A percentile compares a stretch with the other conserved stretches of the same genome.
Evolutionary conservation across 768 basidiomycete genomes (phyloP).

Genomic region (Suillus brevipes): DNA sequence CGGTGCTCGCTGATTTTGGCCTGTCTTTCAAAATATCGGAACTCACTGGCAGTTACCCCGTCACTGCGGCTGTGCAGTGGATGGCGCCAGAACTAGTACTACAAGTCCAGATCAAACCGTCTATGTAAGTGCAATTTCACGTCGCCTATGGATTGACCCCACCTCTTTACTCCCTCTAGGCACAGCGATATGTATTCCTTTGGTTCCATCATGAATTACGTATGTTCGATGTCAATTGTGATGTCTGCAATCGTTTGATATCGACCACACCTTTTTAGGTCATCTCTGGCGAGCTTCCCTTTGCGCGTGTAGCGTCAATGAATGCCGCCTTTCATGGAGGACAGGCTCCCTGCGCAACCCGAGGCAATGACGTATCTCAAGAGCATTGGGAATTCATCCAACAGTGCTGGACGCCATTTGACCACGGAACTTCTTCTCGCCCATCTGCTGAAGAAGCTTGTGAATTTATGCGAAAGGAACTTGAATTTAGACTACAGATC

Average conservation of each 20-base stretch:
- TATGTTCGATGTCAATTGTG: background rate
- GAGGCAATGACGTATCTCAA: background rate
- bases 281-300: background rate
- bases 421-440: background rate
- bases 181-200: conserved; percentile 4
- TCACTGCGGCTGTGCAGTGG: background rate
- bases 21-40: background rate
- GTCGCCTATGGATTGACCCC: background rate
- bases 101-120: background rate
- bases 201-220: conserved; percentile 4
- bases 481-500: background rate
- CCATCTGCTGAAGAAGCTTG: conserved; percentile 2
- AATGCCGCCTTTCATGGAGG: background rate
- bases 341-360: background rate
- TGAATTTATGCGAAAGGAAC: background rate
- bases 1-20: conserved; percentile 1
- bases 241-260: background rate
- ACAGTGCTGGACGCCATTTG: background rate
- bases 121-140: background rate
- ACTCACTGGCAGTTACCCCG: background rate
- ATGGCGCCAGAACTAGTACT: background rate
- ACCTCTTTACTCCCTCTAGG: background rate
- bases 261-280: background rate
- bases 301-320: background rate
- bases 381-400: background rate